Percentiles rank a stretch among this genome's conserved stretches.
Conservation (phyloP, 257 asterid species). For the Nicotiana benthamiana region DNA sequence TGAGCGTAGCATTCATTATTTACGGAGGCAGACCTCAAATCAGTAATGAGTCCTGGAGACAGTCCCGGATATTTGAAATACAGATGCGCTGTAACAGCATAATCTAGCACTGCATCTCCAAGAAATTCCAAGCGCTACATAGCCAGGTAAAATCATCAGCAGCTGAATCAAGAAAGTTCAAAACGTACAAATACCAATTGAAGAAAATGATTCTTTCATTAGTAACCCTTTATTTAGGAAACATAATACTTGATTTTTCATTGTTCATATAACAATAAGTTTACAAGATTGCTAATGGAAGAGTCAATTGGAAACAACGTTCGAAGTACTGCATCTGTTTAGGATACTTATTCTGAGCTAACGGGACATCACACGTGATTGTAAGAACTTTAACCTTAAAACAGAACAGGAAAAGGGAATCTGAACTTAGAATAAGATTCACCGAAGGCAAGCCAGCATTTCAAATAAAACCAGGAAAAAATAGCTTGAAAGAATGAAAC, state of each 20-base stretch:
- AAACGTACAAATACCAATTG: background rate
- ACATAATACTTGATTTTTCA: background rate
- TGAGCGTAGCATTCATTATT: constrained; percentile 71
- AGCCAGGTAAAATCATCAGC: background rate
- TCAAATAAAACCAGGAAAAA: background rate
- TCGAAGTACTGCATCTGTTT: background rate
- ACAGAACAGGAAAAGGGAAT: no score
- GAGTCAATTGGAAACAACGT: background rate
- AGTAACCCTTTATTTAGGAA: background rate
- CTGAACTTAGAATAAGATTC: background rate
- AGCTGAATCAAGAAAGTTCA: background rate
- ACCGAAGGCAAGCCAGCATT: background rate
- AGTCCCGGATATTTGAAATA: constrained; percentile 43
- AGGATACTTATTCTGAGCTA: background rate
- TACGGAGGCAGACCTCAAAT: constrained; percentile 83
- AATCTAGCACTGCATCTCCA: constrained; percentile 85
- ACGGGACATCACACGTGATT: no score
- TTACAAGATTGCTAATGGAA: background rate
- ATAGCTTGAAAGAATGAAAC: background rate
- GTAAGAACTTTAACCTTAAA: no score
- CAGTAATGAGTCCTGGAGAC: constrained; percentile 69
- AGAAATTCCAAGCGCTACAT: constrained; percentile 76
- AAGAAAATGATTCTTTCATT: background rate
- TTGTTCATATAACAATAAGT: background rate
- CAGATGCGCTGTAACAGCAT: constrained; percentile 49